These are phyloP conservation scores for Ascoidea asiatica DNA, from an alignment of 805 yeast species.

Conservation along the genomic window DNA sequence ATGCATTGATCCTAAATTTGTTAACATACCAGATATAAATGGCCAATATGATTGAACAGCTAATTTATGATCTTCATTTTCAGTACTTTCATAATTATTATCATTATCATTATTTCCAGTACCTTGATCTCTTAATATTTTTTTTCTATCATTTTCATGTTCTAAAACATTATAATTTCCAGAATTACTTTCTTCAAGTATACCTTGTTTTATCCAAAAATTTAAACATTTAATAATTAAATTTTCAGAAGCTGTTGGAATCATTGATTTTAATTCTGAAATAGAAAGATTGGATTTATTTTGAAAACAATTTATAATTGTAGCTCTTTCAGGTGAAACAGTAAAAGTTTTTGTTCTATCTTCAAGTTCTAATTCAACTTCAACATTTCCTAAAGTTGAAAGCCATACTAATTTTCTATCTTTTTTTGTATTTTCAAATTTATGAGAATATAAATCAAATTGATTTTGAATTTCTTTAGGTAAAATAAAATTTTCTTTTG, in stretches of 20 bases:
- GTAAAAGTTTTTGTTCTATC: slow-evolving; percentile 27
- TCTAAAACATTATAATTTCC: slow-evolving; percentile 30
- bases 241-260: slow-evolving; percentile 1
- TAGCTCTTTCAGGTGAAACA: slow-evolving; percentile 61
- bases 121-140: not conserved
- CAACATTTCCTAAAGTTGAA: slow-evolving; percentile 49
- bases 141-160: slow-evolving; percentile 12
- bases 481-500: slow-evolving; percentile 27
- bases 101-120: not conserved
- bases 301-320: slow-evolving; percentile 40
- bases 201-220: slow-evolving; percentile 54
- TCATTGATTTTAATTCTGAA: slow-evolving; percentile 3
- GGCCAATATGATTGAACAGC: slow-evolving; percentile 24
- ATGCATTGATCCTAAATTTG: slow-evolving; percentile 38
- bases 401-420: slow-evolving; percentile 49
- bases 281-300: not conserved
- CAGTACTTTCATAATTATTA: slow-evolving; percentile 12
- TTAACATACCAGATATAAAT: slow-evolving; percentile 40
- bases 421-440: slow-evolving; percentile 30
- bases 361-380: slow-evolving; percentile 41
- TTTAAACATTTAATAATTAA: slow-evolving; percentile 19
- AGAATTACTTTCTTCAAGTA: slow-evolving; percentile 28
- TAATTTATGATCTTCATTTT: slow-evolving; percentile 16
- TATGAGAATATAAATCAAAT: slow-evolving; percentile 28
- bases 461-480: slow-evolving; percentile 32